phyloP scores from a whole-genome alignment of 768 basidiomycete species.

The Lentinula sp. region DNA sequence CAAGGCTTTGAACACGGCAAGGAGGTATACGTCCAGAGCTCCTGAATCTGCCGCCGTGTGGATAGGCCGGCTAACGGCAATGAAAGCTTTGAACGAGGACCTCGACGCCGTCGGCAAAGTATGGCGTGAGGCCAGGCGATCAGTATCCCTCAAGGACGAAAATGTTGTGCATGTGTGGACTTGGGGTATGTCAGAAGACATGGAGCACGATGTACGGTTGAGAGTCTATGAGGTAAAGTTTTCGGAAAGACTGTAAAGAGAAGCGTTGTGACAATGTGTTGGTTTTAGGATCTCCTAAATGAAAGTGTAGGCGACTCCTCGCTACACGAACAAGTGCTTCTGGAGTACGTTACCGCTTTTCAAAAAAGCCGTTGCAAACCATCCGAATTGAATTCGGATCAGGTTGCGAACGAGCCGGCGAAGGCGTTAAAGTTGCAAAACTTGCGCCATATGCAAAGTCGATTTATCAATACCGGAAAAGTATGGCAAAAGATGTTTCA shows the following conservation, averaged over 20 bases:
- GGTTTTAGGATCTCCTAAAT: slow-evolving; percentile 32
- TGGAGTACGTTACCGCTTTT: slow-evolving; percentile 34
- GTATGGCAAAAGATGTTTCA: slow-evolving; percentile 41
- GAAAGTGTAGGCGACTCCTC: slow-evolving; percentile 40
- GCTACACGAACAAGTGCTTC: slow-evolving; percentile 40
- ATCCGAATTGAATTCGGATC: slow-evolving; percentile 24
- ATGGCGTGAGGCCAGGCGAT: slow-evolving; percentile 39
- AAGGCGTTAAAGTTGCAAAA: slow-evolving; percentile 14
- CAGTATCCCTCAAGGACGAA: slow-evolving; percentile 16
- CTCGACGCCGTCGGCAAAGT: slow-evolving; percentile 22
- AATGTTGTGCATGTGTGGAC: slow-evolving; percentile 41
- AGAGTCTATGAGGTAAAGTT: slow-evolving; percentile 27
- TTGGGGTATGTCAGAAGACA: slow-evolving; percentile 37
- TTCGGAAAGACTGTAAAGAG: background rate
- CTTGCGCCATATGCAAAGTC: slow-evolving; percentile 33
- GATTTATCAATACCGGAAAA: slow-evolving; percentile 34
- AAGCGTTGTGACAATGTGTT: slow-evolving; percentile 6
- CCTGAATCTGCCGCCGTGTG: slow-evolving; percentile 40
- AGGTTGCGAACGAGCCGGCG: slow-evolving; percentile 13
- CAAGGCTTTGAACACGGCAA: slow-evolving; percentile 32
- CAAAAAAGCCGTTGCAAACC: slow-evolving; percentile 16
- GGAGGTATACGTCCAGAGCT: slow-evolving; percentile 37
- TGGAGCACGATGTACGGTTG: slow-evolving; percentile 9
- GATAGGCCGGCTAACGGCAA: slow-evolving; percentile 44
- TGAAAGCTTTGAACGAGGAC: slow-evolving; percentile 20